Evolutionary conservation across 2,329 filamentous ascomycete species (phyloP).

Genomic region (Bipolaris cookei): DNA sequence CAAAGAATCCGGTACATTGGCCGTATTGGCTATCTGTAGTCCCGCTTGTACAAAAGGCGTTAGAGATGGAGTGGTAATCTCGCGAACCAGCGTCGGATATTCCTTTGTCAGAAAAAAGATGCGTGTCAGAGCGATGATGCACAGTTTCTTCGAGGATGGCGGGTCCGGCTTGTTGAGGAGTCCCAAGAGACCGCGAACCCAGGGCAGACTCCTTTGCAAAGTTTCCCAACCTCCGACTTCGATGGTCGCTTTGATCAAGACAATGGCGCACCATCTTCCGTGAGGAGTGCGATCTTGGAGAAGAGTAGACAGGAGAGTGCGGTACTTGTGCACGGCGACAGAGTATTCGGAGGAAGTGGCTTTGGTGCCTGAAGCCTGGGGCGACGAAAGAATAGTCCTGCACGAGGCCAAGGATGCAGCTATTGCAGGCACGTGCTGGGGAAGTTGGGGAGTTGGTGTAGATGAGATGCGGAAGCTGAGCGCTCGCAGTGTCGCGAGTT

Average conservation of each 20-base stretch:
- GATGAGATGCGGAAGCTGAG: conserved; percentile 74
- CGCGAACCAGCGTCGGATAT: conserved; percentile 81
- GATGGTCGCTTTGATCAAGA: conserved; percentile 78
- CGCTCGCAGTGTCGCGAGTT: conserved; percentile 42
- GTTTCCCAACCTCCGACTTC: conserved; percentile 87
- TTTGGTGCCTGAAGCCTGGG: conserved; percentile 64
- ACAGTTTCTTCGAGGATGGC: conserved; percentile 74
- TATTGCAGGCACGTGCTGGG: conserved; percentile 73
- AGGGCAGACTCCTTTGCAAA: conserved; percentile 73
- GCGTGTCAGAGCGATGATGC: conserved; percentile 76
- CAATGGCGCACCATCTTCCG: conserved; percentile 77
- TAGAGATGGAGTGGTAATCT: conserved; percentile 84
- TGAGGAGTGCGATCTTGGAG: conserved; percentile 77
- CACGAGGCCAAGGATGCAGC: conserved; percentile 62
- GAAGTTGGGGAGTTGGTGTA: conserved; percentile 74
- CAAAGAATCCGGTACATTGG: conserved; percentile 48
- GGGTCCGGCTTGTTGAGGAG: conserved; percentile 84
- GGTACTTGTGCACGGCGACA: conserved; percentile 80
- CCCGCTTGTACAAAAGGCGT: conserved; percentile 76
- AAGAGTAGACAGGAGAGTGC: conserved; percentile 76
- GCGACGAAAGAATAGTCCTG: conserved; percentile 66
- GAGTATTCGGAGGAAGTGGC: conserved; percentile 69
- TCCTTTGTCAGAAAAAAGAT: conserved; percentile 84
- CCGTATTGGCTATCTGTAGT: conserved; percentile 62
- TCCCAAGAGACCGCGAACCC: conserved; percentile 77